Evolutionary conservation across 2,329 filamentous ascomycete genomes (phyloP).

Genomic region (Chrysoporthe cubensis): DNA sequence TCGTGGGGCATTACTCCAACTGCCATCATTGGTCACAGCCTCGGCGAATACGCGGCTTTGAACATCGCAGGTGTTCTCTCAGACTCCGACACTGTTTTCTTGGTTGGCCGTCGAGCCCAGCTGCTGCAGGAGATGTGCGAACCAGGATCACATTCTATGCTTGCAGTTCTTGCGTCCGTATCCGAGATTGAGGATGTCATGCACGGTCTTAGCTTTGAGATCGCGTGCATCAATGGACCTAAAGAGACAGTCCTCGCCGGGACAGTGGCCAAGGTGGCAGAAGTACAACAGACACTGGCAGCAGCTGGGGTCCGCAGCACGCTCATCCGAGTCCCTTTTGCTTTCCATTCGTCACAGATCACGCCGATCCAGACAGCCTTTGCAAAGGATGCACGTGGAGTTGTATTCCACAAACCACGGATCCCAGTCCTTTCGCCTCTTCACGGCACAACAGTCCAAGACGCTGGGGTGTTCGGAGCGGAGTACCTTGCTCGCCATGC

Average conservation of each 20-base stretch:
- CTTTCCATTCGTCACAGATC: conserved; percentile 13
- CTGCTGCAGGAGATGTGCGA: conserved; percentile 58
- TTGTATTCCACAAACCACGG: not conserved
- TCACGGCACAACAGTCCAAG: no score
- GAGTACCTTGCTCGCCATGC: no score
- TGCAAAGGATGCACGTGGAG: not conserved
- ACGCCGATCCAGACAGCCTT: not conserved
- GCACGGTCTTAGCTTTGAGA: not conserved
- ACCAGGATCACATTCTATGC: conserved; percentile 61
- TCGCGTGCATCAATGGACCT: conserved; percentile 14
- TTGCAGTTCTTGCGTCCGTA: conserved; percentile 53
- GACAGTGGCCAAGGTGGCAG: not conserved
- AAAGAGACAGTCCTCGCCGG: not conserved
- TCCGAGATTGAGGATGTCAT: conserved; percentile 41
- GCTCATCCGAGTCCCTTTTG: conserved; percentile 1
- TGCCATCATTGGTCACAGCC: conserved; percentile 63
- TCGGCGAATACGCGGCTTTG: conserved; percentile 75
- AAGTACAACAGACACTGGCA: no score
- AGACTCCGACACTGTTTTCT: conserved; percentile 59
- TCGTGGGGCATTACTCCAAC: conserved; percentile 34
- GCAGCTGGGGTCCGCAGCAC: no score
- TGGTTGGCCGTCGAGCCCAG: conserved; percentile 60
- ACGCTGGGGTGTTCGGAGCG: no score
- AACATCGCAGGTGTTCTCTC: conserved; percentile 62
- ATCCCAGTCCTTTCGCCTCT: not conserved